phyloP scores from a whole-genome alignment of 208 protist species.

The Endotrypanum monterogeii region DNA sequence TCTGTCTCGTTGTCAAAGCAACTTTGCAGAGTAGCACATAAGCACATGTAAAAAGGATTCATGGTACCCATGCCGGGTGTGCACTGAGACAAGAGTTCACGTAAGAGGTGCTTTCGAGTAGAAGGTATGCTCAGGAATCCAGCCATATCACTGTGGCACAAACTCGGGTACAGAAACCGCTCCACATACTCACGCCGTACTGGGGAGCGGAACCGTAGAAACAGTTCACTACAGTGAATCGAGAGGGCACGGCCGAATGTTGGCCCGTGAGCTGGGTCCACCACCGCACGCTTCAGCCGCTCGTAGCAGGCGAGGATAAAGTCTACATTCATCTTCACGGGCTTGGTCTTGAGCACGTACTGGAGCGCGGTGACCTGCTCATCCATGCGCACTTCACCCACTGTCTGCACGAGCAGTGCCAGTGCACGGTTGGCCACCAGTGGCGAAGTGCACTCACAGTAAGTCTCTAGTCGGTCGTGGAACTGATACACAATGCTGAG shows the following conservation, averaged over 20 bases:
- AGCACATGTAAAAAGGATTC: slow-evolving; percentile 88
- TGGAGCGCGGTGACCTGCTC: slow-evolving; percentile 83
- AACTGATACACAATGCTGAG: slow-evolving; percentile 83
- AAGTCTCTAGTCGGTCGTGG: slow-evolving; percentile 73
- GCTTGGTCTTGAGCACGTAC: slow-evolving; percentile 78
- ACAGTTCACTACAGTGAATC: slow-evolving; percentile 89
- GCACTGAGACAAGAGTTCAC: slow-evolving; percentile 77
- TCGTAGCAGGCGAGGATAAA: slow-evolving; percentile 91
- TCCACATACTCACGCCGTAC: slow-evolving; percentile 91
- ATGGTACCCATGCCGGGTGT: slow-evolving; percentile 66
- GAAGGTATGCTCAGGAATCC: slow-evolving; percentile 66
- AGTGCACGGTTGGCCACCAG: slow-evolving; percentile 84
- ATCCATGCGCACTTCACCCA: slow-evolving; percentile 62
- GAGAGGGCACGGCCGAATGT: slow-evolving; percentile 74
- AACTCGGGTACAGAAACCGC: slow-evolving; percentile 86
- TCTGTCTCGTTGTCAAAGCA: slow-evolving; percentile 84
- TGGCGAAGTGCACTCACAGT: slow-evolving; percentile 71
- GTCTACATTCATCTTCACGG: slow-evolving; percentile 83
- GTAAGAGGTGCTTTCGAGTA: slow-evolving; percentile 74
- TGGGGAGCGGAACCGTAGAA: slow-evolving; percentile 88
- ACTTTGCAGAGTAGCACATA: slow-evolving; percentile 83
- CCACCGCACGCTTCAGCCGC: slow-evolving; percentile 76
- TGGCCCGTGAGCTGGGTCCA: slow-evolving; percentile 67
- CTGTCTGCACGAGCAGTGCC: slow-evolving; percentile 77
- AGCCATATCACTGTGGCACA: slow-evolving; percentile 80